Evolutionary conservation across 1,284 basidiomycete species (phyloP).

Genomic region (Cystobasidium pallidum): DNA sequence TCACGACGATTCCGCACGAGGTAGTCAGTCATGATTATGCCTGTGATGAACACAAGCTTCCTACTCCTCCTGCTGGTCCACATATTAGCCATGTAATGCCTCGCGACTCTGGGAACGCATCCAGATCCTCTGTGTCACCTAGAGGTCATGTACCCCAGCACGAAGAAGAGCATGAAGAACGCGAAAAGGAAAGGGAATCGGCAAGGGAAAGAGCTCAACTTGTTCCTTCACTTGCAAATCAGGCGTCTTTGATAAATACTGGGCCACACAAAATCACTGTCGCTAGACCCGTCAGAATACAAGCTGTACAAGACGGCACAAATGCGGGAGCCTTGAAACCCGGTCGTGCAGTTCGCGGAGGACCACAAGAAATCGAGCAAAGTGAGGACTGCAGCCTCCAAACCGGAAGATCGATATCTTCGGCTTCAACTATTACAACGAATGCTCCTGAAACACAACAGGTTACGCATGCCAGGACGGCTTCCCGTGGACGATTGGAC

Average conservation of each 20-base stretch:
- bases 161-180: background rate
- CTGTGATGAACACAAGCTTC: background rate
- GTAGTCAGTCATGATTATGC: conserved; percentile 5
- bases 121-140: conserved; percentile 6
- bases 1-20: conserved; percentile 1
- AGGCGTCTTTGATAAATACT: background rate
- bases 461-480: background rate
- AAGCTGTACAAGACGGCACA: background rate
- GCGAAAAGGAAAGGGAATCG: conserved; percentile 1
- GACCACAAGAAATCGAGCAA: background rate
- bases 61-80: conserved; percentile 7
- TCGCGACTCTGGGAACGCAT: background rate
- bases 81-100: conserved; percentile 1
- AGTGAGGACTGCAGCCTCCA: background rate
- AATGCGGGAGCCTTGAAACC: background rate
- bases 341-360: conserved; percentile 4
- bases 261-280: conserved; percentile 1
- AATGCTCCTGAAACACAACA: background rate
- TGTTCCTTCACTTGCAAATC: conserved; percentile 6
- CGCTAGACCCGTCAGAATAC: conserved; percentile 11
- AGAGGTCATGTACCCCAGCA: background rate
- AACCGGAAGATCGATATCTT: background rate
- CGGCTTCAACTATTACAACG: background rate
- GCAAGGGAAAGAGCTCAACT: conserved; percentile 41
- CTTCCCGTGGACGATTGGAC: conserved; percentile 11